phyloP scores from a whole-genome alignment of 2,329 filamentous ascomycete genomes.

The Calonectria pteridis region DNA sequence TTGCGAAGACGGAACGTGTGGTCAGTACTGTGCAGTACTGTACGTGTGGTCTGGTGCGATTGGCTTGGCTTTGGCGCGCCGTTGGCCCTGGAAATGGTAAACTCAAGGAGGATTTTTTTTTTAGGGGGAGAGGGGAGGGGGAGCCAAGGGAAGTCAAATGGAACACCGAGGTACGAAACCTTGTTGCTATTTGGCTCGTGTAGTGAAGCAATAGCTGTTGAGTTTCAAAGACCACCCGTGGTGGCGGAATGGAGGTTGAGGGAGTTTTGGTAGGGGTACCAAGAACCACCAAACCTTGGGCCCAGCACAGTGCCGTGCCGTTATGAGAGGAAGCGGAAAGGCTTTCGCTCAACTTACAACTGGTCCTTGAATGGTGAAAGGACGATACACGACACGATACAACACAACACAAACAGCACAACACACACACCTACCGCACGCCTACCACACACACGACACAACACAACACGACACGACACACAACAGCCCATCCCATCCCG shows the following conservation, averaged over 20 bases:
- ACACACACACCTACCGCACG: constrained; percentile 15
- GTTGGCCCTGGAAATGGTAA: constrained; percentile 16
- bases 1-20: neutral
- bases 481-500: constrained; percentile 27
- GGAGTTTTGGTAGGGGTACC: constrained; percentile 27
- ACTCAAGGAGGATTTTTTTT: neutral
- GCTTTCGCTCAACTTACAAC: constrained; percentile 23
- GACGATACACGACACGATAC: constrained; percentile 8
- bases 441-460: constrained; percentile 18
- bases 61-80: constrained; percentile 1
- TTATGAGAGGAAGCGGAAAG: constrained; percentile 31
- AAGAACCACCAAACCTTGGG: constrained; percentile 23
- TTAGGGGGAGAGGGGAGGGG: neutral
- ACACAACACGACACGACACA: constrained; percentile 38
- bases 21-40: neutral
- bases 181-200: constrained; percentile 34
- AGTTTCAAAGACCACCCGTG: neutral
- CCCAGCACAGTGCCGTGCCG: constrained; percentile 42
- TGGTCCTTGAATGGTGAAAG: constrained; percentile 8
- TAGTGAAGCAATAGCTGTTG: constrained; percentile 8
- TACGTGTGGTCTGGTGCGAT: neutral
- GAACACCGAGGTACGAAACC: constrained; percentile 39
- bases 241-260: neutral
- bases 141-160: constrained; percentile 25
- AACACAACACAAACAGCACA: constrained; percentile 27